These are phyloP conservation scores for Tolypocladium album DNA, from an alignment of 2,329 filamentous ascomycete genomes.

Conservation along the genomic window DNA sequence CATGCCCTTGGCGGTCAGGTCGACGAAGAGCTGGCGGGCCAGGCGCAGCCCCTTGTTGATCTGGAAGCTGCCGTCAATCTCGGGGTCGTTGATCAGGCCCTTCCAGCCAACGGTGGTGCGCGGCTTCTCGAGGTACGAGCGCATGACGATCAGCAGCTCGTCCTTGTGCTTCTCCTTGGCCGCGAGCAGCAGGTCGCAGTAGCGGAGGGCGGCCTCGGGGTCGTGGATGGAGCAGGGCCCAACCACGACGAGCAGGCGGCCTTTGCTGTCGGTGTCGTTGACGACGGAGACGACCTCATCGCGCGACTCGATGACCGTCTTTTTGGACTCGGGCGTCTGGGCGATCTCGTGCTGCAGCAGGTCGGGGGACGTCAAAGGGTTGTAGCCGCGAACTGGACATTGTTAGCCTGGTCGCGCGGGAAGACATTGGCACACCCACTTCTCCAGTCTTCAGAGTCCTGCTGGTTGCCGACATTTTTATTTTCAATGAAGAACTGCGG, in stretches of 20 bases:
- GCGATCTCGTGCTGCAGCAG: slow-evolving; percentile 89
- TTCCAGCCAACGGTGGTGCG: slow-evolving; percentile 98
- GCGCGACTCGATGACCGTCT: slow-evolving; percentile 50
- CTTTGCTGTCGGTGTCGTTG: slow-evolving; percentile 52
- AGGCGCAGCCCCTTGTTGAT: slow-evolving; percentile 94
- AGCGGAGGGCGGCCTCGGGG: slow-evolving; percentile 78
- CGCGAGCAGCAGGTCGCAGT: slow-evolving; percentile 73
- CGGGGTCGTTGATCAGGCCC: slow-evolving; percentile 95
- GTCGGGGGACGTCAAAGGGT: slow-evolving; percentile 84
- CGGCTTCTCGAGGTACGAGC: slow-evolving; percentile 96
- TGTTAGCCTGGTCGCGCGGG: not conserved
- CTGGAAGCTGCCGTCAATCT: slow-evolving; percentile 96
- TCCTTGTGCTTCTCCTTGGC: slow-evolving; percentile 82
- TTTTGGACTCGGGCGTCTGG: slow-evolving; percentile 44
- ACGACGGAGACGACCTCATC: slow-evolving; percentile 59
- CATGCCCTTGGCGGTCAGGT: slow-evolving; percentile 86
- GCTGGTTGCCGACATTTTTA: slow-evolving; percentile 65
- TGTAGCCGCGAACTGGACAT: slow-evolving; percentile 68
- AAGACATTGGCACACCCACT: slow-evolving; percentile 41
- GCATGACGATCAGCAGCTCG: slow-evolving; percentile 92
- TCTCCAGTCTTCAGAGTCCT: slow-evolving; percentile 69
- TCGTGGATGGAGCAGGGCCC: slow-evolving; percentile 98
- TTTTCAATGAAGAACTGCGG: slow-evolving; percentile 63
- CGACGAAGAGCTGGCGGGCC: slow-evolving; percentile 83
- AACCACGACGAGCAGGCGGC: slow-evolving; percentile 61